These are phyloP conservation scores for Lodderomyces margitis DNA, from an alignment of 1,139 yeast species.

Conservation along the genomic window DNA sequence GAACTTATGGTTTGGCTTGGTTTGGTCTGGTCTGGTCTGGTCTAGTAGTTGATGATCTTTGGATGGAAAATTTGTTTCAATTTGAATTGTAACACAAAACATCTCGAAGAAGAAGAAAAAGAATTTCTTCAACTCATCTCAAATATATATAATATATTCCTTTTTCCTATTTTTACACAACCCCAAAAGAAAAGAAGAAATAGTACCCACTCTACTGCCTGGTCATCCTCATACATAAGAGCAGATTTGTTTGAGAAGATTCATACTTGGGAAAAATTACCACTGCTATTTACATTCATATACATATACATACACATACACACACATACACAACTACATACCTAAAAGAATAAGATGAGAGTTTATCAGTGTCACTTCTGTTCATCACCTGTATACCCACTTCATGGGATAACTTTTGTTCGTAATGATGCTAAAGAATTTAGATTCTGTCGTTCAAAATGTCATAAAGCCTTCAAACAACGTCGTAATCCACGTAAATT, in stretches of 20 bases:
- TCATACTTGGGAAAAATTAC: no score
- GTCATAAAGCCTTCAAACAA: constrained; percentile 96
- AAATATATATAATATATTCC: no score
- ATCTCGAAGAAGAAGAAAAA: background rate
- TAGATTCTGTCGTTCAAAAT: constrained; percentile 95
- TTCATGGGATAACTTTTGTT: constrained; percentile 97
- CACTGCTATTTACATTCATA: background rate
- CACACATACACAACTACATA: constrained; percentile 1
- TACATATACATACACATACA: constrained; percentile 3
- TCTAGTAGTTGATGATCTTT: background rate
- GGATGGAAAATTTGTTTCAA: background rate
- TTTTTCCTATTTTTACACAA: no score
- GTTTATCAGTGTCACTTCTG: constrained; percentile 94
- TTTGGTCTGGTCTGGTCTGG: no score
- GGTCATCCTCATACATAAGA: no score
- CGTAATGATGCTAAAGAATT: constrained; percentile 98
- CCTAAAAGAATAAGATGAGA: constrained; percentile 58
- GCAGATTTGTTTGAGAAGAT: no score
- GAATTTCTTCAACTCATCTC: background rate
- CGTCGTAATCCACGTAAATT: constrained; percentile 98
- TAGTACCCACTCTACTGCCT: no score
- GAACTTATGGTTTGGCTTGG: no score
- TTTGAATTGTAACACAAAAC: background rate
- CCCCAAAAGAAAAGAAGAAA: no score
- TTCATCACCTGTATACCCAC: constrained; percentile 95